Evolutionary conservation across 2,329 filamentous ascomycete genomes (phyloP), one percentile per base, ranked within the genome.

Genomic region (Trichophyton verrucosum): DNA sequence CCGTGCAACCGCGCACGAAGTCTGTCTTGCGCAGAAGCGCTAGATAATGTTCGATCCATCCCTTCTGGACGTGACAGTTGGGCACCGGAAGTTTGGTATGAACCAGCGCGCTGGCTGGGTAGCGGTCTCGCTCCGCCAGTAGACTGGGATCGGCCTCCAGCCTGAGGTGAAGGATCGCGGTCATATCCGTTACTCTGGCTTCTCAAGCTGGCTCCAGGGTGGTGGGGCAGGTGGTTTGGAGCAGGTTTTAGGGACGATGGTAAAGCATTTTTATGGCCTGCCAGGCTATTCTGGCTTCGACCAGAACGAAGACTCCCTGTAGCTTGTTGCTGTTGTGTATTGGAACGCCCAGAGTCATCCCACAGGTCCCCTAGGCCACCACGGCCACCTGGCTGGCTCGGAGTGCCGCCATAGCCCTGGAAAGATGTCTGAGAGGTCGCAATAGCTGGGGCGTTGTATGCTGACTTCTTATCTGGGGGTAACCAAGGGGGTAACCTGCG

Each of bases 401-500:
- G 66, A 13, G 55, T 58, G 51, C 62, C 68, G 40, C 67, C 72
- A 65, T 68, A 71, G 60, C 71, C 68, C 61, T 75, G 68, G 61
- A 64, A 81, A 81, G 74, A 84, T 82, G 68, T 80, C 78, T 65
- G 81, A 73, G 68, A 79, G 77, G 68, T 77, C 73, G 64, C 75
- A 63, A 64, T 70, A 70, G 72, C 81, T 8, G 62, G 59, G 3
- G 77, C 66, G 22, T 81, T 78, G 42, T 81, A 80, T 47, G 84
- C 84, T 3, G 82, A 83, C 74, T 89, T 92, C n/a, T 90, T 91
- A 73, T 96, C 89, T 4, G 89, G 86, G 6, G 91, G 90, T 6
- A 97, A 85, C 92, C 94, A 97, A 67, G 80, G 76, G 0, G 94
- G 94, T 64, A 91, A 88, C 1, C 85, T 80, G 22, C 86, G 85